phyloP scores from a whole-genome alignment of 2,329 filamentous ascomycete genomes.

The Cytospora mali region DNA sequence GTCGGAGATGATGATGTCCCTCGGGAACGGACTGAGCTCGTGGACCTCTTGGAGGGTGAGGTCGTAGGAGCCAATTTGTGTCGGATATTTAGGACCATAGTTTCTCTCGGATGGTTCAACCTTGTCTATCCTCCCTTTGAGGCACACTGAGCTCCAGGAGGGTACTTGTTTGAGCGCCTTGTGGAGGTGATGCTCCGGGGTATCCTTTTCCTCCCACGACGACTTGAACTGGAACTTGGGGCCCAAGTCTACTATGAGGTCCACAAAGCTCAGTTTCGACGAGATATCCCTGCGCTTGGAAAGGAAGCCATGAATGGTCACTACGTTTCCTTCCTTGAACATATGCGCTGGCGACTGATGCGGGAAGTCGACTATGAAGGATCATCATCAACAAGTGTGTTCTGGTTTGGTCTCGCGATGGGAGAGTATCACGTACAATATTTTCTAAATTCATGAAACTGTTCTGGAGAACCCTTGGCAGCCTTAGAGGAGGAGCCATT shows the following conservation, averaged over 20 bases:
- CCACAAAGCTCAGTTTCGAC: slow-evolving; percentile 71
- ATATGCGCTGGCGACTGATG: slow-evolving; percentile 33
- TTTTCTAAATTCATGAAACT: slow-evolving; percentile 48
- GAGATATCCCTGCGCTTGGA: slow-evolving; percentile 68
- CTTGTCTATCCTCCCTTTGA: slow-evolving; percentile 44
- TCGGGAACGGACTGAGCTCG: slow-evolving; percentile 72
- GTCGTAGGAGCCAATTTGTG: slow-evolving; percentile 45
- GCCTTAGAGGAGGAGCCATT: background rate
- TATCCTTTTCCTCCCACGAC: slow-evolving; percentile 42
- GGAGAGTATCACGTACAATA: slow-evolving; percentile 39
- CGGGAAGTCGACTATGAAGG: slow-evolving; percentile 37
- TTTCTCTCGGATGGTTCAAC: slow-evolving; percentile 18
- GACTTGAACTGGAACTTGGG: slow-evolving; percentile 46
- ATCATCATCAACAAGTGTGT: slow-evolving; percentile 20
- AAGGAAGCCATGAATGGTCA: slow-evolving; percentile 72
- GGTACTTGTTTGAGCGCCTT: slow-evolving; percentile 49
- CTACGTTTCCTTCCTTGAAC: slow-evolving; percentile 40
- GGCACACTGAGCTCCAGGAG: slow-evolving; percentile 55
- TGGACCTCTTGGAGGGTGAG: slow-evolving; percentile 64
- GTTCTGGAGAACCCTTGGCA: slow-evolving; percentile 5
- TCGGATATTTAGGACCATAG: slow-evolving; percentile 29
- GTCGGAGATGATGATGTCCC: slow-evolving; percentile 74
- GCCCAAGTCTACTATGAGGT: slow-evolving; percentile 43
- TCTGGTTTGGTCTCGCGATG: background rate
- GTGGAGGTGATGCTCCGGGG: slow-evolving; percentile 41